Conservation (phyloP, 2,329 filamentous ascomycete species). For the Aspergillus arachidicola region DNA sequence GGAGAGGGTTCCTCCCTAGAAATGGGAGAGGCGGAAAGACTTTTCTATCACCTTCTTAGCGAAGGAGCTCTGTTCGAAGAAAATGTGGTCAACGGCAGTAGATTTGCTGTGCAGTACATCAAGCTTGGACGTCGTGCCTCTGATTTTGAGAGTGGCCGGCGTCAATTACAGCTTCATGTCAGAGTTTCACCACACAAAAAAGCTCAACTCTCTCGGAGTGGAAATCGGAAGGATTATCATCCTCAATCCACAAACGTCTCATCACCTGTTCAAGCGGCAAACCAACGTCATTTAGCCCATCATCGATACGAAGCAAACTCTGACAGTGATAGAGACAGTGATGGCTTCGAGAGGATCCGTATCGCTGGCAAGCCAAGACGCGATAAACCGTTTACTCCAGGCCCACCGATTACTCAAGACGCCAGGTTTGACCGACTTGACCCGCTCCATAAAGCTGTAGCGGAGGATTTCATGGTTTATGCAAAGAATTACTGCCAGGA, state of each 20-base stretch:
- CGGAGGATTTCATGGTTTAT: conserved; percentile 51
- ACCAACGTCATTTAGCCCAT: conserved; percentile 37
- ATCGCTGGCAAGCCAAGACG: conserved; percentile 34
- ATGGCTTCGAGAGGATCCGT: conserved; percentile 48
- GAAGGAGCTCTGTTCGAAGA: conserved; percentile 75
- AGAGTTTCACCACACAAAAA: conserved; percentile 50
- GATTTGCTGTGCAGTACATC: conserved; percentile 73
- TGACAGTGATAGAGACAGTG: conserved; percentile 43
- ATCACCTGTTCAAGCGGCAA: conserved; percentile 59
- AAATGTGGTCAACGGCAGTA: conserved; percentile 64
- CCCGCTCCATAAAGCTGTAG: conserved; percentile 45
- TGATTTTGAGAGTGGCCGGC: conserved; percentile 50
- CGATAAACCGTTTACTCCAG: conserved; percentile 34
- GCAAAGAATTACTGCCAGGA: conserved; percentile 48
- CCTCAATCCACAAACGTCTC: conserved; percentile 69
- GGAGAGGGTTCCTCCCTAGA: conserved; percentile 71
- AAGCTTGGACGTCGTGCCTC: conserved; percentile 46
- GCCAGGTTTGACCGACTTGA: conserved; percentile 46
- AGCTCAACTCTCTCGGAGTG: conserved; percentile 34
- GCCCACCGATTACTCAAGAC: conserved; percentile 52
- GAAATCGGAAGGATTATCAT: conserved; percentile 46
- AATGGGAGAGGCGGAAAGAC: conserved; percentile 75
- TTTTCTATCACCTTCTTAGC: conserved; percentile 75
- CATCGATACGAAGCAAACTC: conserved; percentile 28
- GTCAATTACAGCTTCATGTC: conserved; percentile 56